phyloP scores from a whole-genome alignment of 768 basidiomycete genomes.

The Tubosaeta sp. region DNA sequence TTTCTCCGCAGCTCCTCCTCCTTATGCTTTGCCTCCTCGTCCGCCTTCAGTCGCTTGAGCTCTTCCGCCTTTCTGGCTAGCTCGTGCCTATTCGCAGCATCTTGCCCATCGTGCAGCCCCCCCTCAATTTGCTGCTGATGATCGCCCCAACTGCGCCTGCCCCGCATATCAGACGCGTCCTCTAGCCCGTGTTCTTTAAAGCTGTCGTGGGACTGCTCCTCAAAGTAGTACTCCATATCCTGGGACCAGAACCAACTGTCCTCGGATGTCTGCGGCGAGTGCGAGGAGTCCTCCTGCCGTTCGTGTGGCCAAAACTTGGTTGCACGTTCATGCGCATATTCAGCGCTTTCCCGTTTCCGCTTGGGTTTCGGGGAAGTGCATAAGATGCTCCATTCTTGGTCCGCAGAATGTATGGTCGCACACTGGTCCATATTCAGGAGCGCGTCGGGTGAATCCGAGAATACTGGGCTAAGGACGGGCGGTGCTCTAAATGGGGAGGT shows the following conservation, averaged over 20 bases:
- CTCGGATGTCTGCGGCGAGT: constrained; percentile 25
- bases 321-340: too few relatives aligned
- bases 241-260: constrained; percentile 25
- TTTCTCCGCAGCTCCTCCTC: constrained; percentile 29
- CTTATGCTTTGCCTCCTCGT: constrained; percentile 23
- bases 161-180: constrained; percentile 12
- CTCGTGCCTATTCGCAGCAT: constrained; percentile 31
- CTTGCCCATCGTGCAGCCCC: constrained; percentile 29
- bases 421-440: too few relatives aligned
- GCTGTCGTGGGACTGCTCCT: constrained; percentile 21
- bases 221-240: constrained; percentile 26
- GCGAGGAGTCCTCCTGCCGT: constrained; percentile 25
- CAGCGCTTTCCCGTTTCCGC: too few relatives aligned
- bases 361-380: constrained; percentile 1
- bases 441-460: constrained; percentile 25
- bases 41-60: constrained; percentile 21
- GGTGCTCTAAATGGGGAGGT: constrained; percentile 15
- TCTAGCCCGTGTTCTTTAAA: constrained; percentile 28
- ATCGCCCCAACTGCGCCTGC: constrained; percentile 29
- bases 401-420: constrained; percentile 20
- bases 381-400: constrained; percentile 27
- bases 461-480: constrained; percentile 37
- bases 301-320: constrained; percentile 14
- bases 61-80: constrained; percentile 36
- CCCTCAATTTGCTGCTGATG: constrained; percentile 30